Evolutionary conservation across 306 rosid species (phyloP).

Genomic region (Medicago lupulina): DNA sequence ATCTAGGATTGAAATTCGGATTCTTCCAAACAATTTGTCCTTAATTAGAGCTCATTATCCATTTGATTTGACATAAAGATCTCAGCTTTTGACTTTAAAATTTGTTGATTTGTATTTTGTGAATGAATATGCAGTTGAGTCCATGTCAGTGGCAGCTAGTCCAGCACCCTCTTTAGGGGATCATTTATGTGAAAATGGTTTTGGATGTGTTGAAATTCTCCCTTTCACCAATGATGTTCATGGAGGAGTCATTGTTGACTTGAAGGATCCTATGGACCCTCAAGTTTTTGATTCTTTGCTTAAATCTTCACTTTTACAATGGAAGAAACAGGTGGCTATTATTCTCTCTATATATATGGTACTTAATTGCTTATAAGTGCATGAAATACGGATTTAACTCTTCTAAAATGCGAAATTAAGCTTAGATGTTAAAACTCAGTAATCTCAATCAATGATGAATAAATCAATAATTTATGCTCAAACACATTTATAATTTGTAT

Average conservation of each 20-base stretch:
- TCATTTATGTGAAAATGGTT: slow-evolving; percentile 46
- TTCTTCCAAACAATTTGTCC: too few relatives aligned
- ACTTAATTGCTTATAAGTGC: background rate
- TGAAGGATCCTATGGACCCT: slow-evolving; percentile 55
- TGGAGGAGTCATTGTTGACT: slow-evolving; percentile 62
- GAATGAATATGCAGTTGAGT: slow-evolving; percentile 32
- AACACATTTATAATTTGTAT: too few relatives aligned
- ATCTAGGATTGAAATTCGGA: too few relatives aligned
- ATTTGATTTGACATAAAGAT: too few relatives aligned
- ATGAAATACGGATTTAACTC: background rate
- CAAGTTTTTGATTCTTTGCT: slow-evolving; percentile 50
- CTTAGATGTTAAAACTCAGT: background rate
- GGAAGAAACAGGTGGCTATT: slow-evolving; percentile 52
- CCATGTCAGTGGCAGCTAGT: slow-evolving; percentile 50
- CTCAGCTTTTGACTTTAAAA: background rate
- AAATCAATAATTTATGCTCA: background rate
- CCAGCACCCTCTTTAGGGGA: slow-evolving; percentile 37
- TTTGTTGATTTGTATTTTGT: background rate
- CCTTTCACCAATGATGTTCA: slow-evolving; percentile 50
- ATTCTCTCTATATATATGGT: background rate
- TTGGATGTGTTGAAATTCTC: slow-evolving; percentile 44
- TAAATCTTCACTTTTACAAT: slow-evolving; percentile 53
- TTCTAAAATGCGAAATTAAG: background rate
- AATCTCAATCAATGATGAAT: background rate
- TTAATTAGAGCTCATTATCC: too few relatives aligned